These are phyloP conservation scores for Colletotrichum sidae DNA, from an alignment of 2,329 filamentous ascomycete genomes.

Conservation along the genomic window DNA sequence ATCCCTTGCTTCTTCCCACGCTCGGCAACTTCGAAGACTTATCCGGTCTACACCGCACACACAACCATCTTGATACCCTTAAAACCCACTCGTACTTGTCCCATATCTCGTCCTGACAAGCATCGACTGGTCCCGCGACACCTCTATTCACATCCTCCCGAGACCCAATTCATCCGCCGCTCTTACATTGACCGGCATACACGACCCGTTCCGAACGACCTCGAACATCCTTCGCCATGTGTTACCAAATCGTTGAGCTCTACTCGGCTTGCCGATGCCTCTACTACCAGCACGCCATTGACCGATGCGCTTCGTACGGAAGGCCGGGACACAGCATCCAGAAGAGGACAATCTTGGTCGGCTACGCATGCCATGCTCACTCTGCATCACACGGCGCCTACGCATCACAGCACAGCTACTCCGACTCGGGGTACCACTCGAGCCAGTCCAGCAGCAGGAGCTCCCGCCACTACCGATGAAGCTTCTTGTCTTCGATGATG, in stretches of 20 bases:
- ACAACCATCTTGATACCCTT: conserved; percentile 19
- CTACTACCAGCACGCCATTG: conserved; percentile 88
- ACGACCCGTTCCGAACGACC: not conserved
- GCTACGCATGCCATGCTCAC: conserved; percentile 79
- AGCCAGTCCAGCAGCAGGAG: conserved; percentile 57
- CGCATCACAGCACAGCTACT: conserved; percentile 56
- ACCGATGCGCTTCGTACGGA: conserved; percentile 82
- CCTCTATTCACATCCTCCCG: conserved; percentile 7
- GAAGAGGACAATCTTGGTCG: conserved; percentile 83
- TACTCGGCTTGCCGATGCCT: conserved; percentile 89
- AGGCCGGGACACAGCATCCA: conserved; percentile 78
- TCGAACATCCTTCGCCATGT: conserved; percentile 68
- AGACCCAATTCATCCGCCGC: conserved; percentile 3
- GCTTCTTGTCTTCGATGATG: conserved; percentile 62
- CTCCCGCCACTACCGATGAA: conserved; percentile 62
- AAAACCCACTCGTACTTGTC: conserved; percentile 18
- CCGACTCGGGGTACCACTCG: conserved; percentile 67
- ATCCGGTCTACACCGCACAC: conserved; percentile 18
- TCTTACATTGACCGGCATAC: not conserved
- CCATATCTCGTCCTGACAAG: conserved; percentile 30
- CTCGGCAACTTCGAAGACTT: conserved; percentile 19
- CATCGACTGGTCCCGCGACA: conserved; percentile 26
- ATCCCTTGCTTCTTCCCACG: conserved; percentile 33
- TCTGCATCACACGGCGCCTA: conserved; percentile 50
- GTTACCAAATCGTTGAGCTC: conserved; percentile 86